Percentiles rank a stretch among this genome's conserved stretches.
phyloP scores from a whole-genome alignment of 2,329 filamentous ascomycete species.

The Pseudonectria buxi region DNA sequence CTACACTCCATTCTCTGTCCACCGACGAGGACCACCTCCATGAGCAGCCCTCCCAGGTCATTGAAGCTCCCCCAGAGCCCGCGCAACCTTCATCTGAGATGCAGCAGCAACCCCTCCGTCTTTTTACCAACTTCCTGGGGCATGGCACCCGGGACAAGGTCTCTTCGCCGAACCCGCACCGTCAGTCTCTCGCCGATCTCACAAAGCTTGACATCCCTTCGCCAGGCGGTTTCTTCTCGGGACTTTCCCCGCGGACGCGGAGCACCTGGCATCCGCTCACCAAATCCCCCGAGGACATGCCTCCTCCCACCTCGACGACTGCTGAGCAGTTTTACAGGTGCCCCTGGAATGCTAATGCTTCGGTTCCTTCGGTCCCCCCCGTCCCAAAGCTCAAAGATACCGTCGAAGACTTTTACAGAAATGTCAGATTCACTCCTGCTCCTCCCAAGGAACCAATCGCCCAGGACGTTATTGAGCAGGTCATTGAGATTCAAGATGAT shows the following conservation, averaged over 20 bases:
- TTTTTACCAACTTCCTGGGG: slow-evolving; percentile 37
- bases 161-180: slow-evolving; percentile 25
- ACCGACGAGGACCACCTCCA: slow-evolving; percentile 56
- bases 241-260: slow-evolving; percentile 66
- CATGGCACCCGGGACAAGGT: slow-evolving; percentile 13
- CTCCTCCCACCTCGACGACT: slow-evolving; percentile 76
- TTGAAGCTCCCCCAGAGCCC: slow-evolving; percentile 37
- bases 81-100: slow-evolving; percentile 32
- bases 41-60: slow-evolving; percentile 33
- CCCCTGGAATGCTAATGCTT: slow-evolving; percentile 58
- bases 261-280: slow-evolving; percentile 71
- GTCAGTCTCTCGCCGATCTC: slow-evolving; percentile 62
- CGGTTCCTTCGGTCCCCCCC: slow-evolving; percentile 29
- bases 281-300: slow-evolving; percentile 45
- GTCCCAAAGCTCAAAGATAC: slow-evolving; percentile 31
- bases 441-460: slow-evolving; percentile 28
- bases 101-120: slow-evolving; percentile 44
- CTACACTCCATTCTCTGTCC: slow-evolving; percentile 70
- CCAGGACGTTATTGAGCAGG: slow-evolving; percentile 47
- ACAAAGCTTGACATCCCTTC: slow-evolving; percentile 84
- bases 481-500: slow-evolving; percentile 50
- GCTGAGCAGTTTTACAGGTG: slow-evolving; percentile 86
- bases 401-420: slow-evolving; percentile 34
- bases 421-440: slow-evolving; percentile 30
- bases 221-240: slow-evolving; percentile 85